Evolutionary conservation across 345 rosid genomes (phyloP).

Genomic region (Syzygium aromaticum): DNA sequence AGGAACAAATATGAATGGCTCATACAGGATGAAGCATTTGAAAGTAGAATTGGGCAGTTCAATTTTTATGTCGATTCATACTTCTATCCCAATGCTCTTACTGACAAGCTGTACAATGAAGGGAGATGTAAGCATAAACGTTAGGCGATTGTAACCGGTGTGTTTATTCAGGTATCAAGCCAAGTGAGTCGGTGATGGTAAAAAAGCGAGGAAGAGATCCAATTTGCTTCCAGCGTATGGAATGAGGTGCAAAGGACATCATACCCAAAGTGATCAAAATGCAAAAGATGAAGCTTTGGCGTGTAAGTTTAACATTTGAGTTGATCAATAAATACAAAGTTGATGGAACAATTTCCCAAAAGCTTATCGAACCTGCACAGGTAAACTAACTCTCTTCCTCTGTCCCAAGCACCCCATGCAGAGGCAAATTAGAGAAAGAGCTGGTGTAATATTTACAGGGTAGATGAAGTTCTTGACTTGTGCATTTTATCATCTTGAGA

Average conservation of each 20-base stretch:
- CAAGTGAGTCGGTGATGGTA: background rate
- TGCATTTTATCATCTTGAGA: conserved; percentile 43
- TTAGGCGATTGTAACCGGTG: background rate
- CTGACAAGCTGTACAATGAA: background rate
- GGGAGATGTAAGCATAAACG: background rate
- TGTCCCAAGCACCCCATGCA: background rate
- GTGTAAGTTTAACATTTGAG: background rate
- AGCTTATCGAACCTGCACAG: background rate
- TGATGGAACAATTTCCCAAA: background rate
- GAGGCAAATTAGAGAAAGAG: background rate
- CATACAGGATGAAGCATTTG: background rate
- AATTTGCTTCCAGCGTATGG: background rate
- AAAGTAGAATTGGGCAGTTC: background rate
- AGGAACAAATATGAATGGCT: background rate
- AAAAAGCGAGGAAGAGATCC: background rate
- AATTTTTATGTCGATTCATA: background rate
- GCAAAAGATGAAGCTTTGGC: background rate
- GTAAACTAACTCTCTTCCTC: background rate
- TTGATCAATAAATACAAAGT: background rate
- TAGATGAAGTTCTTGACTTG: conserved; percentile 43
- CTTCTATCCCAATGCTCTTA: background rate
- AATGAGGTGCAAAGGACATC: background rate
- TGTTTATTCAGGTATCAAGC: background rate
- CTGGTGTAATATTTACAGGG: conserved; percentile 19
- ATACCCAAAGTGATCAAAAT: background rate